Evolutionary conservation across 208 protist species (phyloP).

Genomic region (Leishmania amazonensis): DNA sequence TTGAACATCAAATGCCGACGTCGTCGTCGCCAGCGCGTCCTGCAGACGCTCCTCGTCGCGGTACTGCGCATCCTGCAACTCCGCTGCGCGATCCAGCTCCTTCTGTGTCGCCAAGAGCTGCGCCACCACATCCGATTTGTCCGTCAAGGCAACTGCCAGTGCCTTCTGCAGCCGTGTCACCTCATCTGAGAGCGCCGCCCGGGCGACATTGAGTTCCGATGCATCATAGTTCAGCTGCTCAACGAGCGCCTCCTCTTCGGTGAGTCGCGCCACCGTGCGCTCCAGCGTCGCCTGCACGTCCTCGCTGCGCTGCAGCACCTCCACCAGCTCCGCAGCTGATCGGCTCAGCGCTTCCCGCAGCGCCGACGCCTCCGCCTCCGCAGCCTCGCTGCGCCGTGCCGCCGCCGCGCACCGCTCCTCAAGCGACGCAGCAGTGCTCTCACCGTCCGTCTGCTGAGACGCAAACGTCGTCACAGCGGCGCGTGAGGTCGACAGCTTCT

Average conservation of each 20-base stretch:
- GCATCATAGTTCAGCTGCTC: constrained; percentile 22
- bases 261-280: constrained; percentile 3
- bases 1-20: constrained; percentile 5
- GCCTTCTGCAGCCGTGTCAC: constrained; percentile 2
- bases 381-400: constrained; percentile 5
- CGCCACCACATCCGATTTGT: constrained; percentile 1
- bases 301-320: constrained; percentile 21
- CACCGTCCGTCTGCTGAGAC: background rate
- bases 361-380: constrained; percentile 1
- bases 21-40: constrained; percentile 1
- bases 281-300: constrained; percentile 14
- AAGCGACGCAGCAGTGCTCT: background rate
- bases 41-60: constrained; percentile 9
- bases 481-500: constrained; percentile 18
- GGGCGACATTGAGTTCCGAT: background rate
- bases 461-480: constrained; percentile 9
- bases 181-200: constrained; percentile 3
- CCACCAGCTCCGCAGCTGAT: background rate
- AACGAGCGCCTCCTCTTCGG: background rate
- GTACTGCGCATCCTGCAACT: constrained; percentile 17
- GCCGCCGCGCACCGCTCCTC: constrained; percentile 8
- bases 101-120: constrained; percentile 8
- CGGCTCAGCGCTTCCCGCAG: background rate
- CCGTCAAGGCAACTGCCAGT: background rate
- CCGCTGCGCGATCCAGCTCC: constrained; percentile 20